Evolutionary conservation across 2,329 filamentous ascomycete species (phyloP), one percentile per base, ranked within the genome.

Genomic region (Cryphonectria japonica): DNA sequence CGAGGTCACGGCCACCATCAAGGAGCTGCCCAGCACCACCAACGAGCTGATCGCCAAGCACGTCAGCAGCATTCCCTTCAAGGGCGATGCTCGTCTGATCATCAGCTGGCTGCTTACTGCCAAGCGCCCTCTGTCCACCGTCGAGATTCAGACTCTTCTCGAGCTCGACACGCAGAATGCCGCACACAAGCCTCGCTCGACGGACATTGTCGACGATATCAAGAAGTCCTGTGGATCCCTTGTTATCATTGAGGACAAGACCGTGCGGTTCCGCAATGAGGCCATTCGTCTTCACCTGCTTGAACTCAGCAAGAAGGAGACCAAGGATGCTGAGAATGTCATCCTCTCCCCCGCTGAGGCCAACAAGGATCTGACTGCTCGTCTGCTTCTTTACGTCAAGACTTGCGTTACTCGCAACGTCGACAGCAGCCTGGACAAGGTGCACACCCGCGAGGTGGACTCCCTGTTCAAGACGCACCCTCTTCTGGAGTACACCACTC

Each of bases 181-280:
- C 13, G 34, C 41, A 14, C 73, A 73, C 67, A 67, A 71, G 60
- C 69, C 73, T 73, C 73, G 71, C n/a, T 72, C 73, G 6, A 71
- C 71, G 16, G 68, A 74, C 57, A 71, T 74, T 19, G 69, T 74
- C 32, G 73, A 74, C 54, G 71, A 74, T 14, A 74, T 74, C 69
- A 67, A 68, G 52, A 71, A 67, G 60, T 68, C 73, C n/a, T 73
- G 69, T 39, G 73, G 71, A 2, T 69, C 69, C 46, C 71, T 74
- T 9, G 69, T 74, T 14, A 67, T 70, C 29, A 69, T 74, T 26
- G 69, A 73, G 26, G 73, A 74, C 62, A 73, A 74, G 69, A 73
- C 67, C 39, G 73, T 74, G 22, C 71, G 71, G 29, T 74, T 74
- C 71, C 71, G 73, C 34, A 74, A 74, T 41, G 73, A 74, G 67